phyloP scores from a whole-genome alignment of 805 yeast species.

The Metschnikowia peoriensis region DNA sequence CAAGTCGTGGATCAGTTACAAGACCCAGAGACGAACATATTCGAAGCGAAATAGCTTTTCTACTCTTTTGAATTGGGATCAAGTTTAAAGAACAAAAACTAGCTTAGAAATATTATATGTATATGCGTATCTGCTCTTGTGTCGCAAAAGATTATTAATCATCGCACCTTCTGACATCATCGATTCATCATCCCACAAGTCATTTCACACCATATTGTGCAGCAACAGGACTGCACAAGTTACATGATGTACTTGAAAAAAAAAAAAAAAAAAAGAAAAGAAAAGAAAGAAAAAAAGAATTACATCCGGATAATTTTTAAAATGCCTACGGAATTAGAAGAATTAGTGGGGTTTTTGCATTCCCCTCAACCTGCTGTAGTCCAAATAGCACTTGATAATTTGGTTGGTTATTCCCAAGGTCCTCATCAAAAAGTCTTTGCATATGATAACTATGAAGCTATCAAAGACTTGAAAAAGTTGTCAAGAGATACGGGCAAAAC shows the following conservation, averaged over 20 bases:
- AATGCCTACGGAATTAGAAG: slow-evolving; percentile 48
- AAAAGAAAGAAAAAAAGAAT: background rate
- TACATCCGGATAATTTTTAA: background rate
- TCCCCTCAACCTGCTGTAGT: slow-evolving; percentile 76
- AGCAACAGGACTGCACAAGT: slow-evolving; percentile 7
- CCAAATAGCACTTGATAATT: slow-evolving; percentile 79
- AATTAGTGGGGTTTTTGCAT: slow-evolving; percentile 75
- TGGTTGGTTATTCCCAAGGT: slow-evolving; percentile 79
- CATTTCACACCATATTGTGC: background rate
- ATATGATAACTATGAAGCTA: slow-evolving; percentile 66
- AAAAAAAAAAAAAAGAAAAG: background rate
- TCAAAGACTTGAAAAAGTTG: slow-evolving; percentile 66
- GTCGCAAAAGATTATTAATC: background rate
- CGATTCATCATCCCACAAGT: background rate
- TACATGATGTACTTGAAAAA: background rate
- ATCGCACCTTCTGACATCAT: background rate
- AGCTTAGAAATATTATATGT: too few species aligned
- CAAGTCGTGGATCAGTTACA: slow-evolving; percentile 34
- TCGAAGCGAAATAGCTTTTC: background rate
- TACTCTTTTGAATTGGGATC: too few species aligned
- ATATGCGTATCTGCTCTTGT: too few species aligned
- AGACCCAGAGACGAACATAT: slow-evolving; percentile 2
- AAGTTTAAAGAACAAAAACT: too few species aligned
- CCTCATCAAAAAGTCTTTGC: slow-evolving; percentile 64
- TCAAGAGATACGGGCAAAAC: slow-evolving; percentile 53